phyloP scores from a whole-genome alignment of 2,329 filamentous ascomycete species.

The Aureobasidium sp. region DNA sequence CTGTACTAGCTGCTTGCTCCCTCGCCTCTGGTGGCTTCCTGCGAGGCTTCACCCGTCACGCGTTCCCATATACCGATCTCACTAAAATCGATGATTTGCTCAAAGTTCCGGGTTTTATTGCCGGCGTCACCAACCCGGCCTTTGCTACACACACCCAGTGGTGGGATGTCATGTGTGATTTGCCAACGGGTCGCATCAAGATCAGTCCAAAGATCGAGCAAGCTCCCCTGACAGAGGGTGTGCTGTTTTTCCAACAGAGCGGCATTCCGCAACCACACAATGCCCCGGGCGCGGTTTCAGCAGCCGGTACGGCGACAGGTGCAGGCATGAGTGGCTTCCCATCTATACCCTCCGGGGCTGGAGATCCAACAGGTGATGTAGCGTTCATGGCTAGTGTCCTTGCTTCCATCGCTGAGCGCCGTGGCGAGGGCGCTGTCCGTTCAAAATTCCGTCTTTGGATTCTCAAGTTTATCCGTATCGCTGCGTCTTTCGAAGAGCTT shows the following conservation, averaged over 20 bases:
- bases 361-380: conserved; percentile 76
- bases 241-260: conserved; percentile 66
- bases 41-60: conserved; percentile 88
- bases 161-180: conserved; percentile 96
- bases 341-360: conserved; percentile 16
- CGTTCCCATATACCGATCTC: conserved; percentile 95
- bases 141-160: conserved; percentile 93
- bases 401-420: conserved; percentile 73
- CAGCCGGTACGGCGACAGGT: conserved; percentile 29
- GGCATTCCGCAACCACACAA: neutral
- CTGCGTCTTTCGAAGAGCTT: conserved; percentile 88
- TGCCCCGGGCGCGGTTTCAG: conserved; percentile 21
- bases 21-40: conserved; percentile 88
- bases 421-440: conserved; percentile 83
- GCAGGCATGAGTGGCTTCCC: conserved; percentile 27
- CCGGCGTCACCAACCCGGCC: conserved; percentile 92
- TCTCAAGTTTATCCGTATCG: conserved; percentile 84
- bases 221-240: conserved; percentile 74
- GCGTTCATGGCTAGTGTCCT: conserved; percentile 84
- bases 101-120: conserved; percentile 94
- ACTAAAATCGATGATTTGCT: conserved; percentile 96
- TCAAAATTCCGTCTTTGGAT: conserved; percentile 94
- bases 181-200: conserved; percentile 86
- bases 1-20: conserved; percentile 94
- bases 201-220: conserved; percentile 84